phyloP scores from a whole-genome alignment of 192 early-diverging fungal genomes.

The Lobosporangium transversale region DNA sequence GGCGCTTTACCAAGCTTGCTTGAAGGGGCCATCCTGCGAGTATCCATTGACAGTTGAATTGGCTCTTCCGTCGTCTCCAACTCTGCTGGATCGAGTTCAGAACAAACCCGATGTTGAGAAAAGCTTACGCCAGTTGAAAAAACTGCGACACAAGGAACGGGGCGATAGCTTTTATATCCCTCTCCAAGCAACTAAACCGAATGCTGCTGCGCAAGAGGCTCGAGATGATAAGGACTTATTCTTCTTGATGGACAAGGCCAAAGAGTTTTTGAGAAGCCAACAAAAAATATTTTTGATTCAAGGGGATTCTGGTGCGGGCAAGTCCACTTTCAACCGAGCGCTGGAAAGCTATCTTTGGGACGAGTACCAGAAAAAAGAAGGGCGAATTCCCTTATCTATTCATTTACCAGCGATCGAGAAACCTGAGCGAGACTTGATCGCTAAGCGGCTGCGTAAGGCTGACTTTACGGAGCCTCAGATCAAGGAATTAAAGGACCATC shows the following conservation, averaged over 20 bases:
- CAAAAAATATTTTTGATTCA: conserved; percentile 8
- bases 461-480: too few relatives aligned
- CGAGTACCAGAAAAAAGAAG: not conserved
- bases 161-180: not conserved
- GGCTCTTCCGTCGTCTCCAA: not conserved
- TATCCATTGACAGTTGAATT: not conserved
- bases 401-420: conserved; percentile 1
- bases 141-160: not conserved
- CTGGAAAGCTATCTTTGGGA: conserved; percentile 9
- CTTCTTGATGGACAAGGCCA: too few relatives aligned
- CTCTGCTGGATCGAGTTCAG: not conserved
- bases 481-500: not conserved
- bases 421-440: conserved; percentile 18
- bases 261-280: not conserved
- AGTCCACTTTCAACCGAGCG: conserved; percentile 9
- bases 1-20: not conserved
- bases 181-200: not conserved
- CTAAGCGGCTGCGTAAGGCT: not conserved
- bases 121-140: not conserved
- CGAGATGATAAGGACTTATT: not conserved
- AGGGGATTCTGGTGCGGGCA: conserved; percentile 21
- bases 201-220: not conserved
- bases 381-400: conserved; percentile 11
- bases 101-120: too few relatives aligned
- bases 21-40: not conserved